Base-by-base conservation (phyloP, 2,329 filamentous ascomycete genomes). In the Emmonsiellopsis sp. region DNA sequence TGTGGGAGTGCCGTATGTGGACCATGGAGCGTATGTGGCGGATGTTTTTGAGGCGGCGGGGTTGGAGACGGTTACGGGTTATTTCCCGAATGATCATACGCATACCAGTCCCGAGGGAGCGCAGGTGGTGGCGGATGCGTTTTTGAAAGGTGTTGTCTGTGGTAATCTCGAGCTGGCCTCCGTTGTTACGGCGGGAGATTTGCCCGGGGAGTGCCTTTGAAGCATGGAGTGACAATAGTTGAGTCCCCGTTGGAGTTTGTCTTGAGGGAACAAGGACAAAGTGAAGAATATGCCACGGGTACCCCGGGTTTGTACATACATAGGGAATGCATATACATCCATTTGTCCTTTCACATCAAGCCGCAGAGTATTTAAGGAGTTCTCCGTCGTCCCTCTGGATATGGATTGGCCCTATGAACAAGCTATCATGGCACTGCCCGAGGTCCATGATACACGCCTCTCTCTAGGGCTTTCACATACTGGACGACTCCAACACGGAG, bases 61-160 rank as follows among this genome's bases (percentile, higher is more conserved):
- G 0, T 69, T 67, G 41, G 55, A 67, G 0, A 72, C 68, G 3
- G 79, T 82, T 30, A 76, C 82, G 63, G 68, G 70, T 0, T 72
- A 76, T 57, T 86, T 77, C 56, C 79, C 81, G 0, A 73, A 73
- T 16, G 82, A 84, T 59, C 82, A 85, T 64, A 85, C 82, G 0
- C 83, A 85, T 64, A 84, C 82, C 1, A 78, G 75, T 50, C 70
- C 79, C 0, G 70, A 67, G 31, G 78, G 81, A n/a, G 81, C 83
- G 1, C 71, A 79, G 55, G 67, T 77, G 3, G 77, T 80, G 51
- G 76, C 80, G 0, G 71, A 78, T 59, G 76, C 79, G 5, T 85
- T 84, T 60, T 76, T 82, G 32, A 81, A 82, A 70, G 81, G 73
- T 0, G 63, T 82, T 13, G 70, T 74, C 55, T 82, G 79, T 59